Evolutionary conservation across 306 rosid species (phyloP).

Genomic region (Rosa chinensis): DNA sequence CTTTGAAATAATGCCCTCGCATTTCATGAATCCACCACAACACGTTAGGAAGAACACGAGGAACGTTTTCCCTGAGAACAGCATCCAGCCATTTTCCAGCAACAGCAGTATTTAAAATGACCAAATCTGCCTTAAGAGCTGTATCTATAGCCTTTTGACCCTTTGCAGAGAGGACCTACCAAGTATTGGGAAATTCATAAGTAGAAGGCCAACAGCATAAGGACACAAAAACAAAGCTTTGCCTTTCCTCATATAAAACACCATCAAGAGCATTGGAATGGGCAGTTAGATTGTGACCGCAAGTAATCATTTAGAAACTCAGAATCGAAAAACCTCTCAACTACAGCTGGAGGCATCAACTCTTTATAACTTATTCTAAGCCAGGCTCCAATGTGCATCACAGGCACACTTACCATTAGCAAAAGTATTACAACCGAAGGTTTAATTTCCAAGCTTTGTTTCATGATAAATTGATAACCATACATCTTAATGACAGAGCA

Average conservation of each 20-base stretch:
- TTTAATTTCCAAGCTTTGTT: neutral
- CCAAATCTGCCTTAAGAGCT: slow-evolving; percentile 84
- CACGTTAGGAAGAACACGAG: slow-evolving; percentile 82
- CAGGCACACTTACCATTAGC: neutral
- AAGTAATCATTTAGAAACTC: neutral
- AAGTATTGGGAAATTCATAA: slow-evolving; percentile 2
- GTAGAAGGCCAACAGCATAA: too few relatives aligned
- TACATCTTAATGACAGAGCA: neutral
- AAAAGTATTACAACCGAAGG: neutral
- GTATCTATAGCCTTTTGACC: slow-evolving; percentile 68
- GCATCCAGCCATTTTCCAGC: slow-evolving; percentile 99
- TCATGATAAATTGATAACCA: neutral
- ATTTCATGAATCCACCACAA: slow-evolving; percentile 99
- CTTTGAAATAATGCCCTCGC: slow-evolving; percentile 97
- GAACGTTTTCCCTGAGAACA: slow-evolving; percentile 73
- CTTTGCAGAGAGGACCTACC: slow-evolving; percentile 71
- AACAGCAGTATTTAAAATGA: slow-evolving; percentile 90
- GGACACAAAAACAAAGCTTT: too few relatives aligned
- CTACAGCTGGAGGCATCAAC: too few relatives aligned
- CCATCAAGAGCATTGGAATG: neutral
- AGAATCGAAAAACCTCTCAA: neutral
- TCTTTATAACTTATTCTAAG: too few relatives aligned
- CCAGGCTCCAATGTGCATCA: neutral
- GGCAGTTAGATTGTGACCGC: neutral
- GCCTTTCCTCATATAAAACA: too few relatives aligned